Percentiles rank a stretch among this genome's conserved stretches.
Evolutionary conservation across 2,329 filamentous ascomycete genomes (phyloP).

Genomic region (Exophiala spinifera): DNA sequence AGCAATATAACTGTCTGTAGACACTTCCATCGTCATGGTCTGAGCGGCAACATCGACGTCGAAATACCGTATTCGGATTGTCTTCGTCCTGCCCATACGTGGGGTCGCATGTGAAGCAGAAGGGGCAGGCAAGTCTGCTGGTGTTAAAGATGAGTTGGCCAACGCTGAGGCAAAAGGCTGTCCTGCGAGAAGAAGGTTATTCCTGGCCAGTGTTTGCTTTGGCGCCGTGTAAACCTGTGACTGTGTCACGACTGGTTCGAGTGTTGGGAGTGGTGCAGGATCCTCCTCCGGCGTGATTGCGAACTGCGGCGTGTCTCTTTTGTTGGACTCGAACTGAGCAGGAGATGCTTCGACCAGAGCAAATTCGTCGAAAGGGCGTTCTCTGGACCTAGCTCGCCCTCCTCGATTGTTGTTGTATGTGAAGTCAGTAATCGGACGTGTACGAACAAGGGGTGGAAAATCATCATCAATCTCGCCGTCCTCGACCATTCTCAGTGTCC

Average conservation of each 20-base stretch:
- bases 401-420: constrained; percentile 66
- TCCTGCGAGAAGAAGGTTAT: constrained; percentile 41
- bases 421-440: constrained; percentile 59
- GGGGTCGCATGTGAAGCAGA: constrained; percentile 47
- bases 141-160: constrained; percentile 44
- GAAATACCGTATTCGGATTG: constrained; percentile 58
- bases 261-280: constrained; percentile 28
- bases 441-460: constrained; percentile 59
- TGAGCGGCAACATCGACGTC: constrained; percentile 57
- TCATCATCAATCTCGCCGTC: constrained; percentile 66
- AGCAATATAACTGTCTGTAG: constrained; percentile 65
- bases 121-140: constrained; percentile 47
- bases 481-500: constrained; percentile 66
- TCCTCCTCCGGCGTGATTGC: constrained; percentile 36
- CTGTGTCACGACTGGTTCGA: constrained; percentile 21
- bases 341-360: constrained; percentile 60
- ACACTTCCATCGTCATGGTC: constrained; percentile 55
- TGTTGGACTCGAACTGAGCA: constrained; percentile 56
- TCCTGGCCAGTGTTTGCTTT: constrained; percentile 29
- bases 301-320: constrained; percentile 54
- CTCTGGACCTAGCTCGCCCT: constrained; percentile 55
- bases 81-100: constrained; percentile 57
- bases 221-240: constrained; percentile 10
- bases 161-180: constrained; percentile 47
- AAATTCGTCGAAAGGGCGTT: constrained; percentile 66